Base-by-base conservation (phyloP, 805 yeast genomes). In the Lachancea fermentati region DNA sequence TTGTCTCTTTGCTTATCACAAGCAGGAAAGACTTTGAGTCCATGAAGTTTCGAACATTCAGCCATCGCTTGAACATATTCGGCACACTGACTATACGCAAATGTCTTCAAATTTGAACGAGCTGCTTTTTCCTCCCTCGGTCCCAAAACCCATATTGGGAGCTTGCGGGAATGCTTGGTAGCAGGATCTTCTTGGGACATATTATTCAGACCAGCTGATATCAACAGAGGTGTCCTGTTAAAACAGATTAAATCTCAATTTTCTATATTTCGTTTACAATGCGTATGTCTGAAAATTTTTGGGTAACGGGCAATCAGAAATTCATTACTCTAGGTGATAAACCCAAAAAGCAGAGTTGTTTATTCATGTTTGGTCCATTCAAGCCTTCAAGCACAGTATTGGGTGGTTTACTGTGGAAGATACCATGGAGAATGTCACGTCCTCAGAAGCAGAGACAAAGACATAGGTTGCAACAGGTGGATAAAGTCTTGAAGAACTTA, bases 391-490 rank as follows among this genome's bases (percentile, higher is more conserved):
- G 39, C 35, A 30, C 58, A 0, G 37, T 50, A 19, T 40, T 58
- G 5, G 65, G 67, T 40, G 67, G 67, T 18, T 32, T 53, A 13
- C 38, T 55, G 39, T 75, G 81, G 85, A 84, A 82, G 61, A 72
- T 69, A 37, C 84, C 91, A 45, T 81, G 85, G 76, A 75, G 85
- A 47, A 69, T 91, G 74, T 84, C 96, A 2, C 67, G 72, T 26
- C 77, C 74, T 9, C 96, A 88, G 58, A 93, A 93, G 63, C 74
- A 73, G 45, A 75, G 97, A 58, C 88, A 86, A 59, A 77, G 97
- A 68, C 72, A 76, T 48, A 78, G 98, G 65, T 72, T 93, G 75
- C 78, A 76, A 59, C 67, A 67, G 32, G 97, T 93, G 37, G 98
- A 93, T 67, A 55, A 71, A 13, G 89, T 84, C 49, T 76, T 93